phyloP scores from a whole-genome alignment of 1,284 basidiomycete genomes.

The Golubevia sp. region DNA sequence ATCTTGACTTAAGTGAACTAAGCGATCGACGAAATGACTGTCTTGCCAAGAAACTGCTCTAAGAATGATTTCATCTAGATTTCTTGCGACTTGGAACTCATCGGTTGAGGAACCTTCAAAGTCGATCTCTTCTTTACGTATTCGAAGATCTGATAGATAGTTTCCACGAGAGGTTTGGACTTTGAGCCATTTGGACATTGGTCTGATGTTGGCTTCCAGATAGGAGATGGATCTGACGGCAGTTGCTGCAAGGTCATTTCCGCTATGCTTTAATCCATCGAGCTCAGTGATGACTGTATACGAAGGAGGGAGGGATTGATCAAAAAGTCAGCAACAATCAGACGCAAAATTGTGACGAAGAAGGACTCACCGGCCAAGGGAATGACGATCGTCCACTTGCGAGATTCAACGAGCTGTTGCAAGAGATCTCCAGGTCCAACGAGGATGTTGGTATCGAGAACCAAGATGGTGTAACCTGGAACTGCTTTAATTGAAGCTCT shows the following conservation, averaged over 20 bases:
- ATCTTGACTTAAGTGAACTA: conserved; percentile 69
- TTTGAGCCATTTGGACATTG: conserved; percentile 78
- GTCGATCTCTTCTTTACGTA: conserved; percentile 83
- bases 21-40: conserved; percentile 86
- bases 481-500: conserved; percentile 69
- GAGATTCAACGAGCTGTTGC: conserved; percentile 75
- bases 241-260: conserved; percentile 69
- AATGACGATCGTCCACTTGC: conserved; percentile 84
- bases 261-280: conserved; percentile 79
- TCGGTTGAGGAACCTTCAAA: conserved; percentile 63
- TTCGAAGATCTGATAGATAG: conserved; percentile 80
- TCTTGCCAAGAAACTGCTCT: conserved; percentile 89
- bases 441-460: conserved; percentile 92
- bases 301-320: background rate
- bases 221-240: conserved; percentile 76
- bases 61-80: conserved; percentile 93
- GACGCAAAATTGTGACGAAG: background rate
- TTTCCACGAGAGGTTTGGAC: conserved; percentile 94
- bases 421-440: conserved; percentile 78
- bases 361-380: conserved; percentile 71
- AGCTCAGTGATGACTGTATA: conserved; percentile 84
- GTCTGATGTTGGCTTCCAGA: conserved; percentile 74
- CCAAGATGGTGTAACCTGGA: conserved; percentile 84
- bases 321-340: too few relatives aligned
- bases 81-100: conserved; percentile 68